Conservation (phyloP, 1,139 yeast species). For the Scheffersomyces segobiensis region DNA sequence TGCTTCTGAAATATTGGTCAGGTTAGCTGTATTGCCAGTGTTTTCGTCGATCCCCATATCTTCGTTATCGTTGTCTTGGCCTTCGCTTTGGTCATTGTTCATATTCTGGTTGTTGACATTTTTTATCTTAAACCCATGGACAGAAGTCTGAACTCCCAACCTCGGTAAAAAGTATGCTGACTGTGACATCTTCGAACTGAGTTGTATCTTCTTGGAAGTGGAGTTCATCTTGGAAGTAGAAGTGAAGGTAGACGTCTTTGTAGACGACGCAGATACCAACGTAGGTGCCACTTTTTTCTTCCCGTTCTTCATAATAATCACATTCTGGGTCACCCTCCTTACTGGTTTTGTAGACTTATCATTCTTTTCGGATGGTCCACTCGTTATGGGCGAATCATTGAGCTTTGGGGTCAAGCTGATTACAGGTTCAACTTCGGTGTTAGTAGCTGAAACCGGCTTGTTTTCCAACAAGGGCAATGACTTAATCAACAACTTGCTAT, state of each 20-base stretch:
- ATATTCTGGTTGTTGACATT: conserved; percentile 11
- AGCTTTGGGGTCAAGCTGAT: background rate
- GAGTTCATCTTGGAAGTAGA: conserved; percentile 4
- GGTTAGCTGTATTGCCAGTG: conserved; percentile 13
- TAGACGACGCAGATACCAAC: conserved; percentile 56
- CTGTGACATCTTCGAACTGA: conserved; percentile 38
- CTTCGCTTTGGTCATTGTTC: conserved; percentile 33
- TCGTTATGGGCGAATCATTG: background rate
- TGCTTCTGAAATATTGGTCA: conserved; percentile 28
- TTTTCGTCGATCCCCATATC: conserved; percentile 40
- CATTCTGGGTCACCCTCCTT: conserved; percentile 24
- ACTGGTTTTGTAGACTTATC: conserved; percentile 15
- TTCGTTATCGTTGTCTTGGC: conserved; percentile 42
- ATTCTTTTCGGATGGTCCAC: background rate
- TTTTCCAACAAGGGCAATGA: background rate
- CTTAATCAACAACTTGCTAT: conserved; percentile 15
- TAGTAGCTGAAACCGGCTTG: background rate
- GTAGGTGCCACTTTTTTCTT: conserved; percentile 86
- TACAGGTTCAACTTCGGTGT: conserved; percentile 1
- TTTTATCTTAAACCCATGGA: conserved; percentile 39
- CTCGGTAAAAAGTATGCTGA: conserved; percentile 46
- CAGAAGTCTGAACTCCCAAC: conserved; percentile 49
- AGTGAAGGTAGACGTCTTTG: conserved; percentile 1
- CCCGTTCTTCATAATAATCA: conserved; percentile 74
- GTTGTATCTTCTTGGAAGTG: conserved; percentile 19